Conservation (phyloP, 2,329 filamentous ascomycete genomes). For the Paecilomyces fulvus region DNA sequence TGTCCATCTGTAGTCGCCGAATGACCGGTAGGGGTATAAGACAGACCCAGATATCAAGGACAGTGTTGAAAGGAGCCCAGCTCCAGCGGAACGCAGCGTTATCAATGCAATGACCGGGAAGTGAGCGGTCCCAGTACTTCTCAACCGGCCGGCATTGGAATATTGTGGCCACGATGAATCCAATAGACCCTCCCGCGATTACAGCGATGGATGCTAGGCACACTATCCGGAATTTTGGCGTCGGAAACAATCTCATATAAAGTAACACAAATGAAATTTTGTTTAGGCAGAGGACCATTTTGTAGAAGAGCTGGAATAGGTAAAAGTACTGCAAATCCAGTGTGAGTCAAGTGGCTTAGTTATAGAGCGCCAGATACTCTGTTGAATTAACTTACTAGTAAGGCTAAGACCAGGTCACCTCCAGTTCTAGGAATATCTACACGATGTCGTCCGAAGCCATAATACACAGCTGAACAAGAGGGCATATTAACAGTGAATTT, state of each 20-base stretch:
- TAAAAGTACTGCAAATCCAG: conserved; percentile 4
- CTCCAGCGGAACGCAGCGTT: conserved; percentile 38
- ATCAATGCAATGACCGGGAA: conserved; percentile 43
- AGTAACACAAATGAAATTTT: conserved; percentile 9
- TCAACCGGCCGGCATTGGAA: conserved; percentile 42
- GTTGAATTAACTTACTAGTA: conserved; percentile 3
- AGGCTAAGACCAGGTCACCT: conserved; percentile 4
- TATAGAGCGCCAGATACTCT: too few species aligned
- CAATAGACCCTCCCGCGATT: conserved; percentile 4
- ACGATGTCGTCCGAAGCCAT: conserved; percentile 9
- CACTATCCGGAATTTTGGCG: conserved; percentile 7
- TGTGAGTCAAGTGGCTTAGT: not conserved
- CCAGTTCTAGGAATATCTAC: conserved; percentile 5
- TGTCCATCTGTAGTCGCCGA: conserved; percentile 36
- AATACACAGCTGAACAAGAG: conserved; percentile 3
- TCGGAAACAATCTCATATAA: conserved; percentile 11
- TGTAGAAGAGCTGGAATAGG: conserved; percentile 11
- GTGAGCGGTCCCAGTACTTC: conserved; percentile 40
- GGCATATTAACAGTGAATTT: not conserved
- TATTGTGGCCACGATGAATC: conserved; percentile 16
- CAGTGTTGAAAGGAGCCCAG: conserved; percentile 10
- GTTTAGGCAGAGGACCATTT: conserved; percentile 10
- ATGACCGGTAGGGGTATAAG: conserved; percentile 42
- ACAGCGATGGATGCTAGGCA: conserved; percentile 6
- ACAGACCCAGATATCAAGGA: conserved; percentile 37